Evolutionary conservation across 2,329 filamentous ascomycete species (phyloP).

Genomic region (Xylaria digitata): DNA sequence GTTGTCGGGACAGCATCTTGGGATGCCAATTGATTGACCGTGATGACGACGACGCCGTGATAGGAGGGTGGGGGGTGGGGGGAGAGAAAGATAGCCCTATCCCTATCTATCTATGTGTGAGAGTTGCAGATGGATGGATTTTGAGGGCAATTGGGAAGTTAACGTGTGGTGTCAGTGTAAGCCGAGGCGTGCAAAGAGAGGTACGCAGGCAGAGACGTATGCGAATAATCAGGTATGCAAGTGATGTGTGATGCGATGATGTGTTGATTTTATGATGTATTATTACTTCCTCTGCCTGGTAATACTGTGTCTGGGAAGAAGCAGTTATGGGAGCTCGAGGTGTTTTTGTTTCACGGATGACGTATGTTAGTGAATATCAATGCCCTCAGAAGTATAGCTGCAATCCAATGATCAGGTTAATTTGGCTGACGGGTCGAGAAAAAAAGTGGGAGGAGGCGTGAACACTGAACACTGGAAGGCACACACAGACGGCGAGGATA

Average conservation of each 20-base stretch:
- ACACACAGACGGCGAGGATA: neutral
- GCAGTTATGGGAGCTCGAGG: no score
- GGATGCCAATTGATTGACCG: slow-evolving; percentile 7
- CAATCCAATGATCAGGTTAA: neutral
- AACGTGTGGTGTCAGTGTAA: no score
- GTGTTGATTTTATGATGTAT: no score
- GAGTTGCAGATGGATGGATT: neutral
- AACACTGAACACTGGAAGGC: neutral
- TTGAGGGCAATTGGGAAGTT: slow-evolving; percentile 14
- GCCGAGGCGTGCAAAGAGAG: no score
- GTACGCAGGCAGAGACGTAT: no score
- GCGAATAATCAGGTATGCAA: no score
- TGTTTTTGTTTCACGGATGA: slow-evolving; percentile 16
- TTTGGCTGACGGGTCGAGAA: slow-evolving; percentile 1
- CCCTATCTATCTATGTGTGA: no score
- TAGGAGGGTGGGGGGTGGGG: neutral
- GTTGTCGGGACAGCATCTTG: slow-evolving; percentile 42
- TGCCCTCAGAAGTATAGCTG: slow-evolving; percentile 32
- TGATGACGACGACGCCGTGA: neutral
- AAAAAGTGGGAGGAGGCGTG: neutral
- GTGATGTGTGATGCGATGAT: neutral
- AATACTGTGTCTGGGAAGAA: no score
- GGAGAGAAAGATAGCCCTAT: neutral
- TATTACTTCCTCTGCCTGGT: no score
- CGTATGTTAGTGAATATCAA: slow-evolving; percentile 36